Base-by-base conservation (phyloP, 1,284 basidiomycete species). In the Waitea zeae region DNA sequence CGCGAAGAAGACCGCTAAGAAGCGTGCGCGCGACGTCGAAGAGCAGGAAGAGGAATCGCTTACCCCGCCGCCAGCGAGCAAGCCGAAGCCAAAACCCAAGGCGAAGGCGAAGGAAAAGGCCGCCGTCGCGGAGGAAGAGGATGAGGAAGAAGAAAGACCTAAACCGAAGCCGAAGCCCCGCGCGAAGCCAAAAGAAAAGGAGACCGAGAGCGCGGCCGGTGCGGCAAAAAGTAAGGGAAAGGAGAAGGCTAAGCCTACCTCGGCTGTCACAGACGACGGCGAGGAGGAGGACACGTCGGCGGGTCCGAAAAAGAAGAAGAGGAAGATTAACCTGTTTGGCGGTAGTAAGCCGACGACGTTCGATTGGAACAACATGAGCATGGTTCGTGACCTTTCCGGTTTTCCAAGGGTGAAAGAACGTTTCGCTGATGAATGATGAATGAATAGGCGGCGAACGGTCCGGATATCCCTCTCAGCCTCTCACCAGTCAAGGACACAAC, bases 271-370 rank as follows among this genome's bases (percentile, higher is more conserved):
- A n/a, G n/a, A 26, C 24, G 9, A 26, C 9, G n/a, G 24, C 24
- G 24, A 26, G 24, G 24, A 7, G 4, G 50, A 53, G 4, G 42
- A 41, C 6, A 50, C 46, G 17, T 38, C 39, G 5, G 46, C 35
- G 14, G 58, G 53, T 6, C 65, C 62, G 51, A 68, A 64, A 53
- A 77, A 70, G 54, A 76, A 69, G 51, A 70, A 66, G 41, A 60
- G 68, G 43, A 73, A 67, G 50, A 66, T 78, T 41, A 70, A 67
- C 40, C 43, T 76, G 17, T 73, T 72, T n/a, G n/a, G n/a, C n/a
- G n/a, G n/a, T n/a, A n/a, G n/a, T n/a, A n/a, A n/a, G n/a, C n/a
- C n/a, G n/a, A n/a, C n/a, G n/a, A n/a, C n/a, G n/a, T n/a, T n/a
- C n/a, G n/a, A n/a, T n/a, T n/a, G n/a, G n/a, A n/a, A n/a, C n/a